These are phyloP conservation scores for Elymus sibiricus DNA, from an alignment of 176 grass and related monocot species.

Conservation along the genomic window DNA sequence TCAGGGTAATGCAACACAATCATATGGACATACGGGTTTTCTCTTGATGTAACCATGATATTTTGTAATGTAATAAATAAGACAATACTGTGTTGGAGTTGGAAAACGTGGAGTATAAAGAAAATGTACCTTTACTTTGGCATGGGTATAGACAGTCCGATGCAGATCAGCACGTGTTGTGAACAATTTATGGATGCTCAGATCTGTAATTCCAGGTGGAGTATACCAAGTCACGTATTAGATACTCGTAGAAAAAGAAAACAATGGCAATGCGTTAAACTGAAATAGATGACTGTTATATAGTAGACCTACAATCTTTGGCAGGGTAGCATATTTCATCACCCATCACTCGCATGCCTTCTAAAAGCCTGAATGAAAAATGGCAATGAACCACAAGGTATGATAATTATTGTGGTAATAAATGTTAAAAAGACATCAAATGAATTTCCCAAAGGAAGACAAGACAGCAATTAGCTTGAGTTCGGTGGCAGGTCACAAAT, in stretches of 20 bases:
- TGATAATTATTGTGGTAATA: not conserved
- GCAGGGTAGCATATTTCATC: slow-evolving; percentile 97
- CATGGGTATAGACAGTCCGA: slow-evolving; percentile 84
- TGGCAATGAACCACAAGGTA: not conserved
- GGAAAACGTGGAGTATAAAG: not conserved
- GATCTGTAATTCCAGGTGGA: slow-evolving; percentile 45
- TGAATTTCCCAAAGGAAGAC: not conserved
- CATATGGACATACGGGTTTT: not conserved
- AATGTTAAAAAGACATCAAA: not conserved
- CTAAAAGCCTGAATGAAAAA: slow-evolving; percentile 45
- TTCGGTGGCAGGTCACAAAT: not conserved
- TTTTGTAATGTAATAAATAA: not conserved
- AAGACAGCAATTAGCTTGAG: not conserved
- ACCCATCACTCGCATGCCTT: slow-evolving; percentile 83
- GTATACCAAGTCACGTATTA: slow-evolving; percentile 10
- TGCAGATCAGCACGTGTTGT: slow-evolving; percentile 85
- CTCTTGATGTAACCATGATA: not conserved
- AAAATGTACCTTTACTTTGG: slow-evolving; percentile 81
- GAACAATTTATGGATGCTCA: slow-evolving; percentile 90
- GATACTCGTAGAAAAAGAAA: not conserved
- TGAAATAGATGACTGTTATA: slow-evolving; percentile 1
- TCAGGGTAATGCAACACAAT: not conserved
- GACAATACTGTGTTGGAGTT: not conserved
- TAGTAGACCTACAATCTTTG: slow-evolving; percentile 74
- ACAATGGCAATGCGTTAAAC: not conserved